Evolutionary conservation across 225 moss, liverwort and hornwort genomes (phyloP), one percentile per base, ranked within the genome.

Genomic region (Marchantia polymorpha): DNA sequence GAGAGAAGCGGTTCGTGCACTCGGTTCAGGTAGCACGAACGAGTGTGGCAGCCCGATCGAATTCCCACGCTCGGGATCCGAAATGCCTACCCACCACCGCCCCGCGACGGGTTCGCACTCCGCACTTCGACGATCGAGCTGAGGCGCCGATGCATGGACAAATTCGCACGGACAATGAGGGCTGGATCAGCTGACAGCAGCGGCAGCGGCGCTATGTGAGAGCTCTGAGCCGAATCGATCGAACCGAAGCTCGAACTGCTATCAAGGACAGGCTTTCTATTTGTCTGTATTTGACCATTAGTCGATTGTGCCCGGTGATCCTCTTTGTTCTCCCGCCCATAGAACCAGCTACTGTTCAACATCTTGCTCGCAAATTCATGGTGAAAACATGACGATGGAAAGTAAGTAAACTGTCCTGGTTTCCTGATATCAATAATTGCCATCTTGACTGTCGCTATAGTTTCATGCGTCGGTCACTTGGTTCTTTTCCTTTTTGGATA

Each of bases 221-320:
- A 31, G 31, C 16, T 30, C 17, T 15, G 31, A 31, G 68, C 68
- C n/a, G n/a, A n/a, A n/a, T n/a, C n/a, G n/a, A n/a, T n/a, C 46
- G 39, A 39, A 31, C 16, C 31, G 30, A 31, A 12, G 30, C 3
- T 68, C 4, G 3, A n/a, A n/a, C n/a, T n/a, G n/a, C n/a, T n/a
- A n/a, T n/a, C 97, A 99, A 88, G 94, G 97, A 49, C 97, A 95
- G 78, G 97, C 97, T 25, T 99, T 99, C 80, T 94, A 93, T 80
- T 50, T 93, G 51, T 93, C 93, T 22, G 93, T 99, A 22, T 93
- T 99, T 63, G 99, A 99, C 79, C 99, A 99, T 76, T 99, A 95
- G 99, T 99, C 95, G 30, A 99, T 95, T 50, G 95, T 99, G 11
- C 95, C 99, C 10, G 95, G 99, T 68, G 95, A 93, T 27, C 99